phyloP scores from a whole-genome alignment of 306 rosid genomes.

The Luffa aegyptiaca region DNA sequence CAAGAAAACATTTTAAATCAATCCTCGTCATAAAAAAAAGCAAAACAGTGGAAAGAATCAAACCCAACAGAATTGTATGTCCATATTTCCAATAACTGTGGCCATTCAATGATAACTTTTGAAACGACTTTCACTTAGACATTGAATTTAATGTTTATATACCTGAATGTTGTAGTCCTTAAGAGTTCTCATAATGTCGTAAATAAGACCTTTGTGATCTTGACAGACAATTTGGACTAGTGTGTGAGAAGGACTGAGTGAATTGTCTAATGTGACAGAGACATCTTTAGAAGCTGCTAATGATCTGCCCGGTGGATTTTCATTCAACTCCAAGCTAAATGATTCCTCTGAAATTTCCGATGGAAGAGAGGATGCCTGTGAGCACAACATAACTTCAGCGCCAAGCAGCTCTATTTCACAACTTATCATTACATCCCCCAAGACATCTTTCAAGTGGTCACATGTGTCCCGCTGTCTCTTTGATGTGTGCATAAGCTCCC shows the following conservation, averaged over 20 bases:
- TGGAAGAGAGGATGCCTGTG: constrained; percentile 60
- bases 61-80: background rate
- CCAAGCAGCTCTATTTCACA: constrained; percentile 67
- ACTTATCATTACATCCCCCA: constrained; percentile 46
- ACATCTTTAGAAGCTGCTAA: constrained; percentile 41
- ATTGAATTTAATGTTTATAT: background rate
- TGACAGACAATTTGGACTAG: constrained; percentile 80
- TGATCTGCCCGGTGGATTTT: constrained; percentile 25
- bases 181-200: constrained; percentile 92
- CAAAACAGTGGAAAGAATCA: background rate
- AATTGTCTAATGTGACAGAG: constrained; percentile 62
- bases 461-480: constrained; percentile 61
- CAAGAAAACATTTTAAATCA: background rate
- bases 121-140: background rate
- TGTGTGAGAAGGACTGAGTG: constrained; percentile 87
- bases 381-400: constrained; percentile 46
- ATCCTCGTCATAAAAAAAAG: background rate
- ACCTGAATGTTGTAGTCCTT: constrained; percentile 91
- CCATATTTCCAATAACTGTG: background rate
- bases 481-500: constrained; percentile 73
- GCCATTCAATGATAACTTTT: background rate
- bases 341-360: constrained; percentile 48
- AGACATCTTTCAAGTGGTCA: constrained; percentile 26
- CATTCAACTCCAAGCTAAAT: constrained; percentile 33
- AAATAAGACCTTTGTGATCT: constrained; percentile 95